Conservation (phyloP, 345 rosid species). For the Turritis glabra region DNA sequence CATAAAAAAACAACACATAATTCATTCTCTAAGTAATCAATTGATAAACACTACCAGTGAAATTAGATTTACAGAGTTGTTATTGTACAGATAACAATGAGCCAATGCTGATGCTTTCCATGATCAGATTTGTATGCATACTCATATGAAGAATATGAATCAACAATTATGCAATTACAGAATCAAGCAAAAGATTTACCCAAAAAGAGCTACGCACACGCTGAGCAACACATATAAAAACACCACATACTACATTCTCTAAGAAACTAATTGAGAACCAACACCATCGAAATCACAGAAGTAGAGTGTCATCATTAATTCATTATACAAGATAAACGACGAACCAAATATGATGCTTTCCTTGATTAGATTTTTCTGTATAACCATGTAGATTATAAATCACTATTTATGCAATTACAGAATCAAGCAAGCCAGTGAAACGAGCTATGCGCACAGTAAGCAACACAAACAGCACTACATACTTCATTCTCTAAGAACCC, state of each 20-base stretch:
- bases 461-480: neutral
- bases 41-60: neutral
- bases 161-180: neutral
- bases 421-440: neutral
- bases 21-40: neutral
- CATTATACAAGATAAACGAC: neutral
- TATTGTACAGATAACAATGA: neutral
- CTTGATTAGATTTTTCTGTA: conserved; percentile 72
- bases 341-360: no score
- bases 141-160: neutral
- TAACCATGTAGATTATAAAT: neutral
- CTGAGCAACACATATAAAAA: neutral
- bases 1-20: neutral
- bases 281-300: neutral
- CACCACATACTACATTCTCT: neutral
- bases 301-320: neutral
- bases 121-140: conserved; percentile 68
- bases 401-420: neutral
- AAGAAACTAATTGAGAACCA: neutral
- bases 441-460: neutral
- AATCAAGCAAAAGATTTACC: neutral
- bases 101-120: conserved; percentile 78
- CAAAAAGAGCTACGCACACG: neutral
- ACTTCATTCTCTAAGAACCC: neutral
- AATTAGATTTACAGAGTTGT: neutral